Conservation (phyloP, 805 yeast species). For the Suhomyces sp. region DNA sequence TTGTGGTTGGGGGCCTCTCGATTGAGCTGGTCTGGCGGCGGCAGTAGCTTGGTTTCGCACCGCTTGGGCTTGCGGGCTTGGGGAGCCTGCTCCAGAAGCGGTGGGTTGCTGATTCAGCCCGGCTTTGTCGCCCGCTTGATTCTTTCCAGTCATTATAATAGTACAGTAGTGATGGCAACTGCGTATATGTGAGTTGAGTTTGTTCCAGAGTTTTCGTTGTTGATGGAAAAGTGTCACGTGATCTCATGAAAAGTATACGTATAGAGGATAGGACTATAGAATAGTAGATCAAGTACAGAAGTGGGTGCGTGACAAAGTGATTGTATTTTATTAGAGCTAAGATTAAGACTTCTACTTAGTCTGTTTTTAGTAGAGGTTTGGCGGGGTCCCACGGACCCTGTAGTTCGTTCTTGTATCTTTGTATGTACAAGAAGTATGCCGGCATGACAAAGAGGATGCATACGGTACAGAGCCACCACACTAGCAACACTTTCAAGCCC, state of each 20-base stretch:
- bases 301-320: background rate
- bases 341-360: background rate
- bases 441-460: conserved; percentile 60
- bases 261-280: background rate
- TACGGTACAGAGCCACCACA: conserved; percentile 52
- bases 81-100: conserved; percentile 2
- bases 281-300: background rate
- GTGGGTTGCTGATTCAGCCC: background rate
- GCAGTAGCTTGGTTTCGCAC: conserved; percentile 1
- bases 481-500: conserved; percentile 29
- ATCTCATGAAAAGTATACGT: background rate
- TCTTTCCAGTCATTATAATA: conserved; percentile 4
- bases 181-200: background rate
- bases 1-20: conserved; percentile 36
- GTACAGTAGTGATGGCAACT: background rate
- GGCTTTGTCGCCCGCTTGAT: background rate
- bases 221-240: background rate
- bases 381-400: conserved; percentile 96
- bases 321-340: background rate
- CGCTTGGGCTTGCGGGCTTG: background rate
- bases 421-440: conserved; percentile 64
- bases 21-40: conserved; percentile 7
- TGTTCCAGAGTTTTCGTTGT: background rate
- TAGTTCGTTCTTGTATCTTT: conserved; percentile 76
- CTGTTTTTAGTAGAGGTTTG: conserved; percentile 42